Evolutionary conservation across 2,329 filamentous ascomycete genomes (phyloP).

Genomic region (Fusarium domesticum): DNA sequence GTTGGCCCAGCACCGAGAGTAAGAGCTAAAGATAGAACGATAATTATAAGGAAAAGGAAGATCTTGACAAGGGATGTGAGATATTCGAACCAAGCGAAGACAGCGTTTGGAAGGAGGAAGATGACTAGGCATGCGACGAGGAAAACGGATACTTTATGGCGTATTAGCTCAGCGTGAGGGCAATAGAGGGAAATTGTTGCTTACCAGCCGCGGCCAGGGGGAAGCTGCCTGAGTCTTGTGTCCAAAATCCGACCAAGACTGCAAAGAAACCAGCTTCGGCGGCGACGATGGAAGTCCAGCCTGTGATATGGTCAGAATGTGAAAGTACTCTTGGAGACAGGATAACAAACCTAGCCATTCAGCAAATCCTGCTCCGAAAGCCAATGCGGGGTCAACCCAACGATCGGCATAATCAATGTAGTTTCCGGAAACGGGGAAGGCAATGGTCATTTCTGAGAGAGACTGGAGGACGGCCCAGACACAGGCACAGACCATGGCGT

Average conservation of each 20-base stretch:
- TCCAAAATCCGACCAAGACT: slow-evolving; percentile 14
- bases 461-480: slow-evolving; percentile 21
- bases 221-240: slow-evolving; percentile 3
- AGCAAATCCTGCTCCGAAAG: slow-evolving; percentile 21
- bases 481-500: slow-evolving; percentile 14
- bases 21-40: slow-evolving; percentile 12
- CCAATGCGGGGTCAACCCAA: slow-evolving; percentile 21
- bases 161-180: neutral
- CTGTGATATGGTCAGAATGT: slow-evolving; percentile 5
- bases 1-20: slow-evolving; percentile 12
- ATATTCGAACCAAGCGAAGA: slow-evolving; percentile 20
- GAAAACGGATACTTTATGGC: slow-evolving; percentile 5
- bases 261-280: slow-evolving; percentile 16
- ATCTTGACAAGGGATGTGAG: slow-evolving; percentile 19
- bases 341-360: slow-evolving; percentile 19
- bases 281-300: slow-evolving; percentile 19
- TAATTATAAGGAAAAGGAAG: slow-evolving; percentile 15
- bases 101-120: slow-evolving; percentile 14
- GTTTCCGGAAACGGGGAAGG: slow-evolving; percentile 18
- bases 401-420: slow-evolving; percentile 20
- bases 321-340: accelerated
- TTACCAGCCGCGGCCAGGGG: slow-evolving; percentile 10
- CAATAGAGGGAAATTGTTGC: neutral
- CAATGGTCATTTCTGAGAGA: slow-evolving; percentile 19
- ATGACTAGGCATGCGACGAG: slow-evolving; percentile 12